Conservation (phyloP, 257 asterid species). For the Solanum gandarillasii region DNA sequence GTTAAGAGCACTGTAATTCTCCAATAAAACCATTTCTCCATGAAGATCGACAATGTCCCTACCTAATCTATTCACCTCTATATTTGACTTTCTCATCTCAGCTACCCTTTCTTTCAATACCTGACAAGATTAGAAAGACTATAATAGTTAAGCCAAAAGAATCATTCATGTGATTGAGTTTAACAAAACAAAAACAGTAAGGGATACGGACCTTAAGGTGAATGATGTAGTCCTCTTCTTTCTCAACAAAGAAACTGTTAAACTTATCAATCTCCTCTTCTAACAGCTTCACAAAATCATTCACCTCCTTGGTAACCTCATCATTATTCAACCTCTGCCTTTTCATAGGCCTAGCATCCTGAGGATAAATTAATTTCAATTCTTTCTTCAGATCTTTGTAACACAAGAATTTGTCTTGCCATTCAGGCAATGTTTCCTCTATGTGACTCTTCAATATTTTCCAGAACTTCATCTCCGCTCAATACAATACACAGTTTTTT, state of each 20-base stretch:
- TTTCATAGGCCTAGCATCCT: slow-evolving; percentile 4
- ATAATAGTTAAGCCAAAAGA: too few relatives aligned
- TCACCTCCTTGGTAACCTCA: slow-evolving; percentile 10
- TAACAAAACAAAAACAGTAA: background rate
- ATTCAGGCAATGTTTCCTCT: slow-evolving; percentile 25
- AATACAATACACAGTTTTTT: too few relatives aligned
- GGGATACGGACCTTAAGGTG: slow-evolving; percentile 8
- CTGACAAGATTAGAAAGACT: slow-evolving; percentile 7
- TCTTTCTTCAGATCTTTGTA: slow-evolving; percentile 28
- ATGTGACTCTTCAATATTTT: slow-evolving; percentile 18
- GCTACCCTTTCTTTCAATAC: slow-evolving; percentile 45
- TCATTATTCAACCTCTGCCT: slow-evolving; percentile 3
- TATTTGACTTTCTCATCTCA: slow-evolving; percentile 28
- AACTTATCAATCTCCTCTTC: slow-evolving; percentile 31
- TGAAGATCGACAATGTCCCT: slow-evolving; percentile 66
- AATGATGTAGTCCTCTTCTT: slow-evolving; percentile 26
- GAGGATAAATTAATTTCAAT: slow-evolving; percentile 21
- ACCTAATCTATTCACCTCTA: slow-evolving; percentile 48
- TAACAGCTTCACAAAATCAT: slow-evolving; percentile 24
- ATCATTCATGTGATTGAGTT: background rate
- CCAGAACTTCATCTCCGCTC: slow-evolving; percentile 12
- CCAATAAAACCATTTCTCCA: slow-evolving; percentile 81
- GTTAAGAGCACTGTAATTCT: slow-evolving; percentile 82
- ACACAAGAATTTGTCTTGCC: slow-evolving; percentile 25
- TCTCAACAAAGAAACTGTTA: slow-evolving; percentile 20